phyloP scores from a whole-genome alignment of 2,329 filamentous ascomycete genomes.

The Beauveria pseudobassiana region DNA sequence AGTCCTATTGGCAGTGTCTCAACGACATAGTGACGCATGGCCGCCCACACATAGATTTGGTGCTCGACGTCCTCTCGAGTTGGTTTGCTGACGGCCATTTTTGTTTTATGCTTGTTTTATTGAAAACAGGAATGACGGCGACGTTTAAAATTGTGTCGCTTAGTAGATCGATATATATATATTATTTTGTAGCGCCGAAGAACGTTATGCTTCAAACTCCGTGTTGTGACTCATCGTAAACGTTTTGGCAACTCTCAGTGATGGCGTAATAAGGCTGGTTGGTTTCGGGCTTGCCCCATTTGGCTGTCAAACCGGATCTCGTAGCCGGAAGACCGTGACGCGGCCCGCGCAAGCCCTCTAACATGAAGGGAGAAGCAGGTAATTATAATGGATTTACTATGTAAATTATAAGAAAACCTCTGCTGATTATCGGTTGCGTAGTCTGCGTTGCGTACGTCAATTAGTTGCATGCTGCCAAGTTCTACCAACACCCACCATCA shows the following conservation, averaged over 20 bases:
- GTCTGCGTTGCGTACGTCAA: too few species aligned
- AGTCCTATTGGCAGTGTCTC: background rate
- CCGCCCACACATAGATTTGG: background rate
- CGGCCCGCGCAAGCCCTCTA: background rate
- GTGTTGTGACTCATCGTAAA: background rate
- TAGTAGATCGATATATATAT: too few species aligned
- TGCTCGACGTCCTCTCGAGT: background rate
- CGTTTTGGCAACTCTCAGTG: background rate
- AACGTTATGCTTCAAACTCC: background rate
- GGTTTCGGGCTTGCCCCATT: background rate
- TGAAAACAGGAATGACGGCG: too few species aligned
- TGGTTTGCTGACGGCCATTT: background rate
- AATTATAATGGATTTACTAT: background rate
- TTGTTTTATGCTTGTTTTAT: background rate
- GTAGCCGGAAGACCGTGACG: background rate
- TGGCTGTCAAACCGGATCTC: background rate
- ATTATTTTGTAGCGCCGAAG: too few species aligned
- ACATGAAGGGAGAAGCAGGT: too few species aligned
- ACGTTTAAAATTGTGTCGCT: too few species aligned
- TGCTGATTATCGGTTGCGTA: too few species aligned
- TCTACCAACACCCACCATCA: too few species aligned
- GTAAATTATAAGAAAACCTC: too few species aligned
- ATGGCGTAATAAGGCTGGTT: background rate
- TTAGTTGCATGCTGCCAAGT: too few species aligned
- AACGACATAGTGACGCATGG: slow-evolving; percentile 3